A percentile compares a stretch with the other conserved stretches of the same genome.
Conservation (phyloP, 306 rosid species). For the Vigna radiata region DNA sequence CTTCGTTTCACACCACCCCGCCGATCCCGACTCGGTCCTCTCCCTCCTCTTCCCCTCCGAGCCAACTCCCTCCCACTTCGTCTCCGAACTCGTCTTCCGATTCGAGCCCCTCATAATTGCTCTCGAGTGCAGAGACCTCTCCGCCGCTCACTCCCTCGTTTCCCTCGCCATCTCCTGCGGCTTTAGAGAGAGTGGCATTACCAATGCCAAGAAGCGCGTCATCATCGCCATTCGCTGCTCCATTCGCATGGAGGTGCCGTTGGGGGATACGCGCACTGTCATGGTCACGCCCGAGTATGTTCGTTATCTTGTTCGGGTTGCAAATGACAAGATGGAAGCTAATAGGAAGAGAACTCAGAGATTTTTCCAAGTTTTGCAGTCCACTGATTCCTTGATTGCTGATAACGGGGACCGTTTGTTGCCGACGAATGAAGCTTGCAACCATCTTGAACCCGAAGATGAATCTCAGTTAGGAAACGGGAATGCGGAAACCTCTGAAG, state of each 20-base stretch:
- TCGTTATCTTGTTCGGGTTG: slow-evolving; percentile 68
- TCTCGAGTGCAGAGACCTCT: slow-evolving; percentile 78
- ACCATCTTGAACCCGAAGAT: slow-evolving; percentile 39
- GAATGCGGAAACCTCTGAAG: slow-evolving; percentile 50
- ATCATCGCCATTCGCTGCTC: slow-evolving; percentile 94
- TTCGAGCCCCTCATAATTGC: slow-evolving; percentile 93
- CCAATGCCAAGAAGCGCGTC: slow-evolving; percentile 74
- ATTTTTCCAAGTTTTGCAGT: slow-evolving; percentile 57
- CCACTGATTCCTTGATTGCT: slow-evolving; percentile 35
- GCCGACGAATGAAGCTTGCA: slow-evolving; percentile 5
- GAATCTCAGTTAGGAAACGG: slow-evolving; percentile 44
- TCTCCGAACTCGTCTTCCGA: slow-evolving; percentile 75
- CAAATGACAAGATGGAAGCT: slow-evolving; percentile 86
- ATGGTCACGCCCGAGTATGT: slow-evolving; percentile 79
- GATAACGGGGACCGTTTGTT: background rate
- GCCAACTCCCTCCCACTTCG: slow-evolving; percentile 34
- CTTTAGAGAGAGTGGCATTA: slow-evolving; percentile 91
- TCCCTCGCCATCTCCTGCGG: slow-evolving; percentile 85
- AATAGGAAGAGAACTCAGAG: slow-evolving; percentile 78
- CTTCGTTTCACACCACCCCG: slow-evolving; percentile 76
- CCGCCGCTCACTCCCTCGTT: slow-evolving; percentile 79
- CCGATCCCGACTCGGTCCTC: slow-evolving; percentile 68
- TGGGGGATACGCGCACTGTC: slow-evolving; percentile 64
- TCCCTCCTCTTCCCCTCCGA: slow-evolving; percentile 64
- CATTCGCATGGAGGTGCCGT: slow-evolving; percentile 80